phyloP scores from a whole-genome alignment of 495 filamentous ascomycete genomes.

The Thermothielavioides terrestris region DNA sequence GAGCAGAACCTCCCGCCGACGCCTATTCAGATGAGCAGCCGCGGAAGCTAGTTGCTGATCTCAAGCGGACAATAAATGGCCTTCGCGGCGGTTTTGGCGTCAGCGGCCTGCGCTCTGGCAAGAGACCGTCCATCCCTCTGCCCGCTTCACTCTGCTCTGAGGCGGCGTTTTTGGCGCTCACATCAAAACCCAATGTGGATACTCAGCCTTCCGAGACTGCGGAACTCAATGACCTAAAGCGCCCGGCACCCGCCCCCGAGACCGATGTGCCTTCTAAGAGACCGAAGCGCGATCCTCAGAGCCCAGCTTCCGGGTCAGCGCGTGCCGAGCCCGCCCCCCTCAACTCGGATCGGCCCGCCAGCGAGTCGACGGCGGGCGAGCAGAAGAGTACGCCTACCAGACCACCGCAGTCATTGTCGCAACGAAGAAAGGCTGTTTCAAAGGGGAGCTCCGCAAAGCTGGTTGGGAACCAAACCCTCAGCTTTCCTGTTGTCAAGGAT shows the following conservation, averaged over 20 bases:
- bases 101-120: conserved; percentile 17
- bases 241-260: background rate
- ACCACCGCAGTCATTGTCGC: conserved; percentile 11
- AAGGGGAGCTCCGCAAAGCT: conserved; percentile 15
- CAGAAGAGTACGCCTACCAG: background rate
- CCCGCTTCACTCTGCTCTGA: conserved; percentile 4
- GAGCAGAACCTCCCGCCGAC: background rate
- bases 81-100: conserved; percentile 16
- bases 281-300: background rate
- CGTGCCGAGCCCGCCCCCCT: background rate
- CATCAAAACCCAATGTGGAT: background rate
- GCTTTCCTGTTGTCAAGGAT: conserved; percentile 75
- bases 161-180: conserved; percentile 1
- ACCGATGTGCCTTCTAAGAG: conserved; percentile 4
- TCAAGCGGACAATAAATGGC: conserved; percentile 7
- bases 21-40: background rate
- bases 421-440: conserved; percentile 10
- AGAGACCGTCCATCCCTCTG: conserved; percentile 14
- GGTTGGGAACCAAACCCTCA: conserved; percentile 36
- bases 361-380: background rate
- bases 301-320: background rate
- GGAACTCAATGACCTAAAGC: background rate
- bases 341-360: background rate
- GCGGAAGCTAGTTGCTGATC: background rate
- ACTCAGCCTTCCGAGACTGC: background rate